Evolutionary conservation across 208 protist genomes (phyloP), one percentile per base, ranked within the genome.

Genomic region (Tetramitus jugosus): DNA sequence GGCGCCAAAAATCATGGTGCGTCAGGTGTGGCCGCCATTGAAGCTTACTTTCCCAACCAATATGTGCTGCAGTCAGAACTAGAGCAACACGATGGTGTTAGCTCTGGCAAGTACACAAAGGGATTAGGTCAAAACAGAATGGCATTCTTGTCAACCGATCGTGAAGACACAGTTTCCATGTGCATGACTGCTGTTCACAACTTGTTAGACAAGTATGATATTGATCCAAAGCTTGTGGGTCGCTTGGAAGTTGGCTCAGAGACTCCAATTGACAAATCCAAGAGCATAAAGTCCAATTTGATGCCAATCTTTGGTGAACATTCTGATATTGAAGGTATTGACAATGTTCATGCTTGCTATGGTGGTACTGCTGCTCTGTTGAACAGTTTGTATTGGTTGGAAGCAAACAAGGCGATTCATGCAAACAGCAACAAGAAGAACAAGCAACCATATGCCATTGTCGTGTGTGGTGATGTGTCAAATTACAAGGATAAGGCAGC

Each of bases 331-430:
- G 83, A 88, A 64, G 91, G 93, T 69, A 83, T 93, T 37, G 90
- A 95, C 60, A 88, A 78, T 20, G 92, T 87, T 46, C 93, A 96
- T 64, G 93, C 93, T 4, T 96, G 93, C 79, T 96, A 96, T 79
- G 93, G 92, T 43, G 92, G 91, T 64, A 96, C 93, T 31, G 79
- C 79, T 43, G 90, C 92, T 1, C 78, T 96, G 2, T 88, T 96
- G 52, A 94, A 96, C 80, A 80, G 89, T 13, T 49, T 93, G 40
- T 84, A 82, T 60, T 96, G 92, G 92, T 79, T 94, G 0, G 84
- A 94, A 76, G 23, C 31, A 1, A 20, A 69, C 23, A 2, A 43
- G 81, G 53, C 49, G 26, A 84, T 65, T 67, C 67, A 39, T 6
- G 71, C 81, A 14, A 94, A 90, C 87, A 91, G 95, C 84, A 91